Base-by-base conservation (phyloP, 2,329 filamentous ascomycete species). In the Ophiostoma ulmi region DNA sequence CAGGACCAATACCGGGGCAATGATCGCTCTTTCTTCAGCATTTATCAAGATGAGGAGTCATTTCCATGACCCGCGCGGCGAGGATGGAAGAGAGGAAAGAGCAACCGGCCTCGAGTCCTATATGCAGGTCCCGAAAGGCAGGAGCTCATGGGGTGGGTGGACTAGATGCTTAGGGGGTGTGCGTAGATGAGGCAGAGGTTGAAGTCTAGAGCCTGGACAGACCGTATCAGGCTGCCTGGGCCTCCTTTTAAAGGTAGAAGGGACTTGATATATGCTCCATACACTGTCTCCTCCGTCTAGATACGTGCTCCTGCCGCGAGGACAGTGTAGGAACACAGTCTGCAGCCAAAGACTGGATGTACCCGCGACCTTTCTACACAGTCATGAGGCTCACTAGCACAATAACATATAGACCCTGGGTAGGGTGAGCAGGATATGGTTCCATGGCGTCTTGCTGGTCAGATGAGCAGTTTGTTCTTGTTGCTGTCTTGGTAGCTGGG, bases 61-160 rank as follows among this genome's bases (percentile, higher is more conserved):
- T 39, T 13, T 10, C 11, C 10, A 13, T 13, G 10, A 11, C 38
- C 38, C 38, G 11, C 20, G 17, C n/a, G 44, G 44, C 17, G 17
- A 48, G 6, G 44, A 48, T 48, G 17, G 17, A 63, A 20, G 38
- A 13, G 36, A 65, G 63, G 63, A 66, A 72, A 44, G 69, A 66
- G 68, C 65, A 22, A 65, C 63, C 63, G 63, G 63, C 14, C 36
- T 39, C 35, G 35, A 65, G 63, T 65, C 63, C 63, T 65, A 10
- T 20, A n/a, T 6, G 22, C 26, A 35, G 52, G 52, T 36, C 26
- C 22, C 7, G 26, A 13, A 35, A 17, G 58, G 58, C 58, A 63
- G 26, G 58, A 63, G 26, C 58, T 63, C 55, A 61, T 26, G 55
- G 22, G 55, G 55, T 61, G 22, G 14, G 22, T 13, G 26, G 22